Conservation (phyloP, 306 rosid genomes). For the Begonia peltatifolia region DNA sequence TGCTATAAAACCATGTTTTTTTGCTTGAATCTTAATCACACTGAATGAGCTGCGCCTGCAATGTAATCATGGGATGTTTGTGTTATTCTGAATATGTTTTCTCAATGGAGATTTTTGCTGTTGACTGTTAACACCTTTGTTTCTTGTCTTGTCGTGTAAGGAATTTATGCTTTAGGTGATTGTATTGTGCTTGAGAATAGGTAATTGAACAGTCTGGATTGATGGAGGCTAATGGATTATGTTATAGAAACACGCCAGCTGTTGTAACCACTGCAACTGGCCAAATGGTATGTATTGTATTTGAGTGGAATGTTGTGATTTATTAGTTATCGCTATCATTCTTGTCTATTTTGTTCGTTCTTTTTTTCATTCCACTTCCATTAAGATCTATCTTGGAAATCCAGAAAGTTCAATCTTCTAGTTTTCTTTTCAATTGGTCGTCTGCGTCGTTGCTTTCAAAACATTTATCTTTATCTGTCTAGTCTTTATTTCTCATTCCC, state of each 20-base stretch:
- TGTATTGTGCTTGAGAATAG: slow-evolving; percentile 15
- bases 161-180: too few relatives aligned
- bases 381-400: too few relatives aligned
- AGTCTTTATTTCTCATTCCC: slow-evolving; percentile 1
- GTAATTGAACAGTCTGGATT: slow-evolving; percentile 71
- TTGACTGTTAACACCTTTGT: too few relatives aligned
- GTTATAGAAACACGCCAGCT: slow-evolving; percentile 33
- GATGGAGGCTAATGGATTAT: slow-evolving; percentile 48
- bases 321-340: background rate
- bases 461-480: background rate
- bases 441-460: background rate
- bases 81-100: too few relatives aligned
- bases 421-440: background rate
- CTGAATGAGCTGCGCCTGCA: too few relatives aligned
- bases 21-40: too few relatives aligned
- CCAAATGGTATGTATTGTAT: slow-evolving; percentile 53
- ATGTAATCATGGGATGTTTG: too few relatives aligned
- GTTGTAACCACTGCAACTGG: slow-evolving; percentile 74
- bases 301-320: background rate
- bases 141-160: too few relatives aligned
- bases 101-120: too few relatives aligned
- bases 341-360: background rate
- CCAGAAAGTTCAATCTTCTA: background rate
- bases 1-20: too few relatives aligned
- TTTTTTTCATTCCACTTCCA: background rate